Evolutionary conservation across 768 basidiomycete species (phyloP), one percentile per base, ranked within the genome.

Genomic region (Naganishia vaughanmartiniae): DNA sequence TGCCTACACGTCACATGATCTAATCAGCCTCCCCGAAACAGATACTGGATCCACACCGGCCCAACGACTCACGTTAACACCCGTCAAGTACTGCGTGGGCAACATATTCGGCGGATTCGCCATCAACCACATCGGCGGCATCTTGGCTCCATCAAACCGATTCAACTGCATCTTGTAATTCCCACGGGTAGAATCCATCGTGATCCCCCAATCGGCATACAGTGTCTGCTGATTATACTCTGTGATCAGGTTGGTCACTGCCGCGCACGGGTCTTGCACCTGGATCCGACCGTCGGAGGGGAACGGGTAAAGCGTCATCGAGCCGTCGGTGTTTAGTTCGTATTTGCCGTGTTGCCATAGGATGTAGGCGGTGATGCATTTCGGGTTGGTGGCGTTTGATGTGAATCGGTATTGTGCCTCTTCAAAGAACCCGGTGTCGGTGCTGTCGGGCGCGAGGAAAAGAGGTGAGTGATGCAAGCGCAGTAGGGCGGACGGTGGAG

Each of bases 231-330:
- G 78, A 82, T 91, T 90, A 86, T 93, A 97, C 55, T 83, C 79
- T 76, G 93, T 88, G 76, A 97, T 87, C 78, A 94, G 89, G 79
- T 93, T 92, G 33, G 93, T 92, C 12, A 86, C 84, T 12, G 93
- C 90, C 0, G 89, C 90, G 77, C 95, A 99, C 0, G 93, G 89
- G 74, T 94, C 90, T 84, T 99, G 93, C 48, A 97, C 86, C 84
- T 95, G 94, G 80, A 96, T 92, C 82, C 87, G 91, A 19, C 95
- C 95, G 79, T 99, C 95, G 21, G 76, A 72, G 21, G 85, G 86
- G 73, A 92, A 86, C 1, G 93, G 91, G 2, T 78, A 82, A 76
- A 92, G 82, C 48, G 86, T 79, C 70, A 98, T 86, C 12, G 92
- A 95, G 9, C 93, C 93, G 77, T 97, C 94, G 65, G 83, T 26